phyloP scores from a whole-genome alignment of 495 filamentous ascomycete genomes.

The Acidiella bohemica region DNA sequence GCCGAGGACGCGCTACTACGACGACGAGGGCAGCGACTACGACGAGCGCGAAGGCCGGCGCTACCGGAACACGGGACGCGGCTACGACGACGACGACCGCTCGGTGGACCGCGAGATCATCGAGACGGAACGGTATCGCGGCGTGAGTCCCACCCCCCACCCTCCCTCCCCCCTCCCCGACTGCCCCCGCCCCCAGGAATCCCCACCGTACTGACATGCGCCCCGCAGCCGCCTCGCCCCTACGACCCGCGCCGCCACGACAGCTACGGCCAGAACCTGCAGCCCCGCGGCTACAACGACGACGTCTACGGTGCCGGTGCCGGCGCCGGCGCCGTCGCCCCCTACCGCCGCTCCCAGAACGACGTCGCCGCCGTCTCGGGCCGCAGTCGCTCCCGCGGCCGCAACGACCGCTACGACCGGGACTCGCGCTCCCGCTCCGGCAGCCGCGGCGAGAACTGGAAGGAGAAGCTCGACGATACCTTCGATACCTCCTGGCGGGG shows the following conservation, averaged over 20 bases:
- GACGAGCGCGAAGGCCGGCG: slow-evolving; percentile 11
- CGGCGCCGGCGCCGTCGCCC: slow-evolving; percentile 16
- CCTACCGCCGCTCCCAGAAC: slow-evolving; percentile 13
- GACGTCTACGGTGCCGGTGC: slow-evolving; percentile 3
- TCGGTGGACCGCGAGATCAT: slow-evolving; percentile 15
- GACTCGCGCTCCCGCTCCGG: slow-evolving; percentile 12
- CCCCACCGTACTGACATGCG: slow-evolving; percentile 2
- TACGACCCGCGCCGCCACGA: slow-evolving; percentile 6
- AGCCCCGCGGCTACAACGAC: too few species aligned
- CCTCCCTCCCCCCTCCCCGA: slow-evolving; percentile 1
- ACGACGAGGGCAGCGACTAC: slow-evolving; percentile 19
- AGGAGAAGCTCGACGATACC: slow-evolving; percentile 17
- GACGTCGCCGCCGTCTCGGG: slow-evolving; percentile 6
- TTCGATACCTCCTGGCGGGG: slow-evolving; percentile 19
- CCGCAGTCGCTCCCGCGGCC: slow-evolving; percentile 13
- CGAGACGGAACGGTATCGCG: slow-evolving; percentile 18
- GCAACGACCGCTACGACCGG: neutral
- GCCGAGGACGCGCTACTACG: slow-evolving; percentile 5
- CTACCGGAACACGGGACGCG: slow-evolving; percentile 3
- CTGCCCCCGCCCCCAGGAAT: neutral
- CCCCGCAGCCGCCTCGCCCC: slow-evolving; percentile 7
- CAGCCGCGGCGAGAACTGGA: slow-evolving; percentile 4
- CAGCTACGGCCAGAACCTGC: too few species aligned
- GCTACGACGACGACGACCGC: slow-evolving; percentile 13
- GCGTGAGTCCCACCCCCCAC: slow-evolving; percentile 18